Evolutionary conservation across 257 asterid genomes (phyloP).

Genomic region (Lycium ferocissimum): DNA sequence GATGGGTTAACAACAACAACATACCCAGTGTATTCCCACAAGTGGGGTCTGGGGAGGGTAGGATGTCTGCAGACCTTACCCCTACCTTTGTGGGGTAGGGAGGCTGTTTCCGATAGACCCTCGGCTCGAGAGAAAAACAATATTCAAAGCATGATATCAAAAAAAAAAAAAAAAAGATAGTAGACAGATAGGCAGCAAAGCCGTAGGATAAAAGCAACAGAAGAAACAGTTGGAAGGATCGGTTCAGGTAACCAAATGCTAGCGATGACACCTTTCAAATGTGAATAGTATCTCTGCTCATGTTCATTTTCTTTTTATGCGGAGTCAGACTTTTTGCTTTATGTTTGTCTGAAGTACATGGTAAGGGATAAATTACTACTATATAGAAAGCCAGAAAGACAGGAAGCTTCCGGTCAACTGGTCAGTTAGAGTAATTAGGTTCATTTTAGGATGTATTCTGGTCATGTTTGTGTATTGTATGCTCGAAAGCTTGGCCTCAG

Average conservation of each 20-base stretch:
- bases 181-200: no score
- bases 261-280: not conserved
- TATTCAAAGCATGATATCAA: no score
- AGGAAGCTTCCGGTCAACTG: not conserved
- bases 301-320: conserved; percentile 3
- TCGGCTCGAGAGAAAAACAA: no score
- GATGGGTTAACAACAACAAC: not conserved
- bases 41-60: no score
- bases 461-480: not conserved
- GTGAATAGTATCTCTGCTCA: not conserved
- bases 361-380: not conserved
- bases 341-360: not conserved
- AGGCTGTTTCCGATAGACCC: no score
- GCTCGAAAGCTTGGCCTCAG: not conserved
- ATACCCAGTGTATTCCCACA: no score
- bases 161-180: no score
- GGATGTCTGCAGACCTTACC: no score
- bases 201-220: no score
- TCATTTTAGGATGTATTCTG: not conserved
- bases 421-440: not conserved
- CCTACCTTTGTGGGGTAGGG: no score
- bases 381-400: not conserved
- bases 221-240: not conserved
- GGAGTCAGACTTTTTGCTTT: not conserved
- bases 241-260: conserved; percentile 20